These are phyloP conservation scores for Volvox carteri DNA, from an alignment of 163 green algal species.

Conservation along the genomic window DNA sequence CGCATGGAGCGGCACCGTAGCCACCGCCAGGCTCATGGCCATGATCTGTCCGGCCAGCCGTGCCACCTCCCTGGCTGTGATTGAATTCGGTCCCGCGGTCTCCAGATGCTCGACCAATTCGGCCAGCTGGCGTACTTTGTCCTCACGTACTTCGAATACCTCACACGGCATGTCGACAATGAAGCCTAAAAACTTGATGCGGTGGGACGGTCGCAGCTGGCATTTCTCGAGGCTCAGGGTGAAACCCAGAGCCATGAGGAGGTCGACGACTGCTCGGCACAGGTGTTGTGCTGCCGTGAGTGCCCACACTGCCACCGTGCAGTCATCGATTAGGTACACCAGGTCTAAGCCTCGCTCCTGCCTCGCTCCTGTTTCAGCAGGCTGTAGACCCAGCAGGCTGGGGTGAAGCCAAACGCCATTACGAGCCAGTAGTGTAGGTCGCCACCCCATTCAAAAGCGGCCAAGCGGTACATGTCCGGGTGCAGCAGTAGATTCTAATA, in stretches of 20 bases:
- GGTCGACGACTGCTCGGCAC: background rate
- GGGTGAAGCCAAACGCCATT: conserved; percentile 2
- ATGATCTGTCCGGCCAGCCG: background rate
- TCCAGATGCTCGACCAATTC: background rate
- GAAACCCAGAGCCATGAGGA: conserved; percentile 16
- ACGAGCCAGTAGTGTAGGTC: background rate
- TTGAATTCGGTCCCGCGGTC: background rate
- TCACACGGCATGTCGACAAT: background rate
- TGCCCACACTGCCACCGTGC: background rate
- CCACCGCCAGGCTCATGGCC: conserved; percentile 4
- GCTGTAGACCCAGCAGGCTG: conserved; percentile 15
- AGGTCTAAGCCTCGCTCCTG: background rate
- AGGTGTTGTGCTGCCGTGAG: background rate
- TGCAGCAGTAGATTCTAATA: conserved; percentile 30
- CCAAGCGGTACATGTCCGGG: background rate
- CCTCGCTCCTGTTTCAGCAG: conserved; percentile 18
- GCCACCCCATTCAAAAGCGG: background rate
- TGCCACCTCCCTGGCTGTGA: background rate
- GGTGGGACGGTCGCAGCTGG: background rate
- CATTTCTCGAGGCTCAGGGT: conserved; percentile 37
- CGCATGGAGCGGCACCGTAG: conserved; percentile 3
- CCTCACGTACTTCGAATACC: background rate
- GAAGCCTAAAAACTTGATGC: conserved; percentile 15
- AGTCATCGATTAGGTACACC: conserved; percentile 30
- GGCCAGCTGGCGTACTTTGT: conserved; percentile 2